These are phyloP conservation scores for Pythium chondricola DNA, from an alignment of 352 stramenopile species.

Conservation along the genomic window DNA sequence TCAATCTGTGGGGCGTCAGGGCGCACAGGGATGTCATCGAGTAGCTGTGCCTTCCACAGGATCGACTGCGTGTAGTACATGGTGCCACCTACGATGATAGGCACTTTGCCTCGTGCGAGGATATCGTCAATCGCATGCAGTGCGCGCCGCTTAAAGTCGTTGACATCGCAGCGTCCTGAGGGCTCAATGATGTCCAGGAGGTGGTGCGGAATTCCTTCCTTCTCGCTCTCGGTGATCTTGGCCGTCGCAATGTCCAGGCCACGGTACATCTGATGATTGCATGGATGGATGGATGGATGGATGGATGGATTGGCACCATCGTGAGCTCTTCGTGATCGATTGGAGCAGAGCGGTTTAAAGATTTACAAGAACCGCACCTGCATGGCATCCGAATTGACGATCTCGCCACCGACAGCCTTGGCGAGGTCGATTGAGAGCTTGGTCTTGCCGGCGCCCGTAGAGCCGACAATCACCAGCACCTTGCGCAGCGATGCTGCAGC, in stretches of 20 bases:
- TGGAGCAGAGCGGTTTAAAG: no score
- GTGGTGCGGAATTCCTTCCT: slow-evolving; percentile 86
- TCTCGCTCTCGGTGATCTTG: slow-evolving; percentile 82
- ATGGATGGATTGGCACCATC: no score
- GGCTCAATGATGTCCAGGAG: slow-evolving; percentile 84
- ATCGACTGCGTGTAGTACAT: slow-evolving; percentile 92
- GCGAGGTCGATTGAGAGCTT: slow-evolving; percentile 91
- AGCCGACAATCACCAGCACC: slow-evolving; percentile 86
- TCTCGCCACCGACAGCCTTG: slow-evolving; percentile 83
- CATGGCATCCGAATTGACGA: slow-evolving; percentile 91
- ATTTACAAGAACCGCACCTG: slow-evolving; percentile 30
- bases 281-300: no score
- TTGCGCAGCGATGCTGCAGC: slow-evolving; percentile 44
- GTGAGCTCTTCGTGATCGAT: no score
- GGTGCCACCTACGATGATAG: slow-evolving; percentile 88
- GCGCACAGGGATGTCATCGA: slow-evolving; percentile 61
- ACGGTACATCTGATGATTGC: slow-evolving; percentile 73
- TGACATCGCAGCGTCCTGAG: slow-evolving; percentile 63
- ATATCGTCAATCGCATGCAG: slow-evolving; percentile 81
- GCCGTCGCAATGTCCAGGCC: slow-evolving; percentile 86
- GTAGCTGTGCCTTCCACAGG: slow-evolving; percentile 81
- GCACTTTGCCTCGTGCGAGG: slow-evolving; percentile 76
- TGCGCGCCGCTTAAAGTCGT: slow-evolving; percentile 77
- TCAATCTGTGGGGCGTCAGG: slow-evolving; percentile 12
- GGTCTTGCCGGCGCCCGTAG: slow-evolving; percentile 89